Evolutionary conservation across 2,329 filamentous ascomycete species (phyloP).

Genomic region (Epichloe sibirici): DNA sequence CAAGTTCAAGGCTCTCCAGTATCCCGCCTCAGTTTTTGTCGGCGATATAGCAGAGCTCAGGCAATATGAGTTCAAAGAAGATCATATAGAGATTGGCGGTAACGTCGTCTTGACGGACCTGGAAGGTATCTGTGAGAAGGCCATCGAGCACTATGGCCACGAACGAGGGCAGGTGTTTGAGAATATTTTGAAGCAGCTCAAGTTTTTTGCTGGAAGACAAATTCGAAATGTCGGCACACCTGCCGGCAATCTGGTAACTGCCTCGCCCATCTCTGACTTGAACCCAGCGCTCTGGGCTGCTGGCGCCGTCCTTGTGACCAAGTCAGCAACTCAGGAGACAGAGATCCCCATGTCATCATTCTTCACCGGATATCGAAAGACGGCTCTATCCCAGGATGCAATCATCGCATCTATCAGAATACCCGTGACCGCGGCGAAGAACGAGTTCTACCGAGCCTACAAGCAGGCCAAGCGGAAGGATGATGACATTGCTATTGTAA

Average conservation of each 20-base stretch:
- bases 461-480: constrained; percentile 97
- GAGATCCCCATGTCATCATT: constrained; percentile 89
- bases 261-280: constrained; percentile 90
- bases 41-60: constrained; percentile 85
- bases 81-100: constrained; percentile 81
- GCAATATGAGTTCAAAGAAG: constrained; percentile 66
- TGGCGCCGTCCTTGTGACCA: constrained; percentile 70
- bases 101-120: constrained; percentile 89
- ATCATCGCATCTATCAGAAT: constrained; percentile 83
- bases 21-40: constrained; percentile 80
- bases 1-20: constrained; percentile 92
- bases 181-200: constrained; percentile 88
- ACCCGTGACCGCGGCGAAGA: constrained; percentile 58
- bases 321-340: constrained; percentile 57
- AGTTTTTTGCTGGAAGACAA: constrained; percentile 88
- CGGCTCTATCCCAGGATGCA: constrained; percentile 67
- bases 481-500: constrained; percentile 97
- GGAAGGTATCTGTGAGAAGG: constrained; percentile 70
- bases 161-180: constrained; percentile 65
- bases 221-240: constrained; percentile 97
- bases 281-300: constrained; percentile 90
- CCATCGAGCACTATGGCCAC: constrained; percentile 65
- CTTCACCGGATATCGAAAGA: constrained; percentile 83
- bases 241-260: constrained; percentile 86
- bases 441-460: constrained; percentile 79